Base-by-base conservation (phyloP, 495 filamentous ascomycete species). In the Penicillium crystallinum region DNA sequence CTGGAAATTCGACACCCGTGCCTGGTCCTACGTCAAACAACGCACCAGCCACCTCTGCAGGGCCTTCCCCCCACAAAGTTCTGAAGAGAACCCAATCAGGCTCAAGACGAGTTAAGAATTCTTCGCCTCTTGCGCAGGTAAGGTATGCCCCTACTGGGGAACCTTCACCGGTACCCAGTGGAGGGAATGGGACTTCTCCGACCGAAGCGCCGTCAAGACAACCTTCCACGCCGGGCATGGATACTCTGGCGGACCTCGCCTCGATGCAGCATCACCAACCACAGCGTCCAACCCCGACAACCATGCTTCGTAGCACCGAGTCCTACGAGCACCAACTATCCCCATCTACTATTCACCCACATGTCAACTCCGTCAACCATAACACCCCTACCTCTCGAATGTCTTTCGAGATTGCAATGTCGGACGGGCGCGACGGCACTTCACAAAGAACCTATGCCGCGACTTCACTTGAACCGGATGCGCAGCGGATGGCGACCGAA, bases 201-300 rank as follows among this genome's bases (percentile, higher is more conserved):
- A 66, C 61, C 38, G 68, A 75, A 11, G 53, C 54, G 38, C 49
- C 63, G 35, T 56, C 69, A 37, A 69, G 79, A 50, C 77, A 78
- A 39, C 62, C 76, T 1, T 81, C 82, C 9, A 83, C 81, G 14
- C 73, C 80, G 1, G 78, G 78, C 15, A 86, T 86, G 81, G 82
- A 86, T 53, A 81, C 82, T 17, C 64, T 87, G 43, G 83, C 83
- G 33, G 83, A 86, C 59, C 62, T 85, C 29, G 83, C 83, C 37
- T 77, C 82, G 4, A 84, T 85, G 80, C 83, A 86, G 66, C 78
- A 81, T 50, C 79, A 79, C 40, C 83, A 86, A 53, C 77, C 74
- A 3, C 68, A 73, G 46, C 73, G 75, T 14, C 70, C 73, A 19
- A 79, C 62, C 46, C 64, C 71, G 31, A 62, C 62, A 29, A 61